Evolutionary conservation across 257 asterid species (phyloP).

Genomic region (Ophiorrhiza pumila): DNA sequence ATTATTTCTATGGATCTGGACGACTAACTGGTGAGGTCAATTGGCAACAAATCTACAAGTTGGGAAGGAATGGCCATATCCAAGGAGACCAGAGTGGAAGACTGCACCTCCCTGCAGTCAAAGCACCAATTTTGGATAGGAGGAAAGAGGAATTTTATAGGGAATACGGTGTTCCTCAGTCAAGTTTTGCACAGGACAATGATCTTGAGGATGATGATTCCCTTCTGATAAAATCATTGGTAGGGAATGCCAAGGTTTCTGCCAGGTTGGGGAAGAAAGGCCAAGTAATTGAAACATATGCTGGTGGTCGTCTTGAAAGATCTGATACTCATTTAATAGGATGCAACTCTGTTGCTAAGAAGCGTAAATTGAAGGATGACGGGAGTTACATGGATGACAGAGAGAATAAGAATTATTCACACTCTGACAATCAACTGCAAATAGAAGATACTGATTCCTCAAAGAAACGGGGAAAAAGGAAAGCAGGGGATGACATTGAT

Average conservation of each 20-base stretch:
- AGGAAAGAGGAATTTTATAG: conserved; percentile 47
- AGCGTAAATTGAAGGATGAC: conserved; percentile 71
- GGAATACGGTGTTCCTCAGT: conserved; percentile 47
- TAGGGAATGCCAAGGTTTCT: conserved; percentile 49
- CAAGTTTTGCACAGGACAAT: conserved; percentile 43
- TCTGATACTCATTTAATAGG: conserved; percentile 56
- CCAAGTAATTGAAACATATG: conserved; percentile 44
- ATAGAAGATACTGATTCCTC: conserved; percentile 41
- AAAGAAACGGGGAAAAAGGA: conserved; percentile 66
- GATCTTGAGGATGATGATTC: conserved; percentile 55
- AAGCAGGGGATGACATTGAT: conserved; percentile 46
- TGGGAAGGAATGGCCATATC: conserved; percentile 57
- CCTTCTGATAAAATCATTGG: conserved; percentile 48
- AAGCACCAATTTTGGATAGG: conserved; percentile 33
- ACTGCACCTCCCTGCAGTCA: conserved; percentile 42
- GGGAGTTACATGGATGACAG: conserved; percentile 38
- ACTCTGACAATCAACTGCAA: conserved; percentile 46
- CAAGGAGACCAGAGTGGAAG: conserved; percentile 51
- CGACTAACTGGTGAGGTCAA: conserved; percentile 37
- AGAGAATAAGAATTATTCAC: conserved; percentile 41
- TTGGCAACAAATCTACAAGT: conserved; percentile 44
- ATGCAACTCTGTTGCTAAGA: conserved; percentile 60
- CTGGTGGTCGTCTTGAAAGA: conserved; percentile 49
- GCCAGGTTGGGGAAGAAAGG: conserved; percentile 63
- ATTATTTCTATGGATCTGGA: conserved; percentile 46